These are phyloP conservation scores for Colletotrichum lentis DNA, from an alignment of 2,329 filamentous ascomycete species.

Conservation along the genomic window DNA sequence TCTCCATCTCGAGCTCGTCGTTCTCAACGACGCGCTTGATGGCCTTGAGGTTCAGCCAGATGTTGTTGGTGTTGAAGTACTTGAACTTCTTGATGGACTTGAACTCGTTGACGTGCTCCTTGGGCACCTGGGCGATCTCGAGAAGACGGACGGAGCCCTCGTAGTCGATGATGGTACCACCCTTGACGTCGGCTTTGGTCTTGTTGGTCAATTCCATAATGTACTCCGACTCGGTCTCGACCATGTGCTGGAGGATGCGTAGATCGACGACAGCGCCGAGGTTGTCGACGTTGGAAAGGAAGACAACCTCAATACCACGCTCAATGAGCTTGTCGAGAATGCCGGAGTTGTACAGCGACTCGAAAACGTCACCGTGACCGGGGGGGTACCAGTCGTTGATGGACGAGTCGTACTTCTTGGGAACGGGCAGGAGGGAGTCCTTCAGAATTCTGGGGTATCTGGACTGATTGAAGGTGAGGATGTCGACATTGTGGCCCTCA, in stretches of 20 bases:
- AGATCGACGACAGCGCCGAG: constrained; percentile 96
- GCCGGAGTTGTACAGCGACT: constrained; percentile 99
- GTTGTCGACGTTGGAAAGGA: constrained; percentile 99
- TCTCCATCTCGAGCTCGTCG: constrained; percentile 98
- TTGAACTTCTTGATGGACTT: constrained; percentile 99
- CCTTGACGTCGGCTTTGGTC: constrained; percentile 99
- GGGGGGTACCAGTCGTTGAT: constrained; percentile 99
- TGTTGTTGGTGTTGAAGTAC: constrained; percentile 99
- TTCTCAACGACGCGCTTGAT: constrained; percentile 99
- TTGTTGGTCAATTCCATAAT: constrained; percentile 99
- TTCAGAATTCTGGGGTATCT: constrained; percentile 97
- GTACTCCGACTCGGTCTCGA: constrained; percentile 95
- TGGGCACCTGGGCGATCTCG: constrained; percentile 98
- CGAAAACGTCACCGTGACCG: constrained; percentile 98
- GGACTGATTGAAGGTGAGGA: constrained; percentile 99
- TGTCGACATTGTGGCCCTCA: constrained; percentile 99
- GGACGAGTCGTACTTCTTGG: constrained; percentile 85
- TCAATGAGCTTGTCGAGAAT: constrained; percentile 96
- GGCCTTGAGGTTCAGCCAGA: constrained; percentile 98
- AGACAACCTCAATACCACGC: constrained; percentile 95
- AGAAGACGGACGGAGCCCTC: constrained; percentile 95
- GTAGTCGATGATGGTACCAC: constrained; percentile 99
- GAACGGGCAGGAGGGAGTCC: constrained; percentile 95
- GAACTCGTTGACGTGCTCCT: constrained; percentile 99
- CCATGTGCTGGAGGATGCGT: constrained; percentile 99